These are phyloP conservation scores for Exophiala bonariae DNA, from an alignment of 2,329 filamentous ascomycete species.

Conservation along the genomic window DNA sequence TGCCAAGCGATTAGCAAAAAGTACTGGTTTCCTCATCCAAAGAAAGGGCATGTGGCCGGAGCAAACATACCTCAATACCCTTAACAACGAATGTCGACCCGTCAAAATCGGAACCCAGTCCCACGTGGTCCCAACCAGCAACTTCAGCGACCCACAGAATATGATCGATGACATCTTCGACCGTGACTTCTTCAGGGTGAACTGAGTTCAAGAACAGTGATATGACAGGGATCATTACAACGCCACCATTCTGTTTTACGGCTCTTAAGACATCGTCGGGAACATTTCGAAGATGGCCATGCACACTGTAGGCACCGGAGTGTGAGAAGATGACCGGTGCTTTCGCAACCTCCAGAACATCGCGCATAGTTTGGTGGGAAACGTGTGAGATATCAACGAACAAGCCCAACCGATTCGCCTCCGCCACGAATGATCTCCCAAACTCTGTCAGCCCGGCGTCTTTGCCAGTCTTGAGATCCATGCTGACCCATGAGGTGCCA, in stretches of 20 bases:
- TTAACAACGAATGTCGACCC: constrained; percentile 43
- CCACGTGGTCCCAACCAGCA: constrained; percentile 85
- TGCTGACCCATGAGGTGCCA: constrained; percentile 27
- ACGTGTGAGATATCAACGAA: constrained; percentile 32
- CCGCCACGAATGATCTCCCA: constrained; percentile 26
- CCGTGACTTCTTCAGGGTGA: constrained; percentile 50
- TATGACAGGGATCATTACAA: constrained; percentile 44
- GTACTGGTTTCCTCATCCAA: no score
- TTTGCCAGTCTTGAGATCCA: constrained; percentile 20
- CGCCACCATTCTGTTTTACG: constrained; percentile 39
- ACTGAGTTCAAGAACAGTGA: constrained; percentile 34
- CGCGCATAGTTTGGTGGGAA: constrained; percentile 29
- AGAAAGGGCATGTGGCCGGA: no score
- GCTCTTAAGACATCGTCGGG: constrained; percentile 41
- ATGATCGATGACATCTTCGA: constrained; percentile 76
- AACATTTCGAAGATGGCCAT: constrained; percentile 39
- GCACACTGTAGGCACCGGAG: constrained; percentile 26
- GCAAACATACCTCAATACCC: constrained; percentile 23
- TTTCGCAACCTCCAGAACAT: constrained; percentile 25
- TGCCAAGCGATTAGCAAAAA: neutral
- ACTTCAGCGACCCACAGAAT: constrained; percentile 77
- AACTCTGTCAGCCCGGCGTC: constrained; percentile 29
- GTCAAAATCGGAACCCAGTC: constrained; percentile 86
- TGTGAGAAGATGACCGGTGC: constrained; percentile 31
- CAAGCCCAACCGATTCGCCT: constrained; percentile 34